Evolutionary conservation across 208 protist species (phyloP), one percentile per base, ranked within the genome.

Genomic region (Trypanosoma conorhini): DNA sequence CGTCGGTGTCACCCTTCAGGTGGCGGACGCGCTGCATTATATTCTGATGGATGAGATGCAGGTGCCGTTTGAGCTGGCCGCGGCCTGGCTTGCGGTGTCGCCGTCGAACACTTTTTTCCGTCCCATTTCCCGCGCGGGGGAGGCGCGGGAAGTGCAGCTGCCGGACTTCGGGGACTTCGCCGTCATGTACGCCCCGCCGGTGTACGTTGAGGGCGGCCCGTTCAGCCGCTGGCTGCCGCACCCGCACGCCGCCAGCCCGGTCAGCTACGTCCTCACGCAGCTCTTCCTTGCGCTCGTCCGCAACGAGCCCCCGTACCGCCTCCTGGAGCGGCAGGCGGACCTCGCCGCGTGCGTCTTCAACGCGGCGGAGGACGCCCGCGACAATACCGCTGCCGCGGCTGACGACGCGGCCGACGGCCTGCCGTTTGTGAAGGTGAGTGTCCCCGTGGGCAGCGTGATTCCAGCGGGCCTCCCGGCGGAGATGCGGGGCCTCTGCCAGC

Each of bases 21-120:
- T 88, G 21, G 79, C 83, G 0, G 83, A 89, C 30, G 83, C 78
- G 24, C 72, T 94, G 50, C 83, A 91, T 60, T 94, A 94, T 70
- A 83, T 91, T 10, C 69, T 87, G 31, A 77, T 83, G 35, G 88
- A 94, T 54, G 64, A 77, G 22, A 51, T 50, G 38, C 60, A 87
- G 28, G 76, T 90, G 8, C 86, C 88, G 0, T 46, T 44, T 15
- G 72, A 73, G 28, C 81, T 89, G 22, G 38, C 58, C 35, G 65
- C 48, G 19, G 67, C 81, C 51, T 91, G 88, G 85, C 60, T 79
- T 35, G 76, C 70, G 4, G 62, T 94, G 19, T 70, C 83, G 38
- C 88, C 88, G 22, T 80, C 79, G 28, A 82, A 87, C 74, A 51
- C 91, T 35, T 91, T 81, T 69, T 56, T 91, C 24, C 65, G 72